Base-by-base conservation (phyloP, 2,329 filamentous ascomycete genomes). In the Beauveria sp. region DNA sequence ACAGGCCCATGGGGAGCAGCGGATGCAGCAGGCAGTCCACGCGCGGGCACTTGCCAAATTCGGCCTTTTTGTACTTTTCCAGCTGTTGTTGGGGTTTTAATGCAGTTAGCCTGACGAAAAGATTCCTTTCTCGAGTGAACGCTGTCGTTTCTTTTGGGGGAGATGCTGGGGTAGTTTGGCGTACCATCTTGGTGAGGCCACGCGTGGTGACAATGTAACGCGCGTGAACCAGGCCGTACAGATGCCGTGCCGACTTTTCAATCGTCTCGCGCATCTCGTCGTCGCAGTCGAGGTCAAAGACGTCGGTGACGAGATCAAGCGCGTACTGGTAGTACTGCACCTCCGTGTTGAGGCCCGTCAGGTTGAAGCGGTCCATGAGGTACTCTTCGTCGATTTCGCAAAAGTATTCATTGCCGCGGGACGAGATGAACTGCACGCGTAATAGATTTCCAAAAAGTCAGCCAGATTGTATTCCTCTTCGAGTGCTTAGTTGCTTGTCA, bases 311-410 rank as follows among this genome's bases (percentile, higher is more conserved):
- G 18, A 99, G 85, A 72, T 99, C 94, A 51, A 99, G 84, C 18
- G 94, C 94, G 84, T 99, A 97, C 76, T 99, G 94, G 71, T 99
- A 99, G 80, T 97, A 97, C 71, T 96, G 91, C 16, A 99, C 94
- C 73, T 99, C 94, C 41, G 91, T 93, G 77, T 97, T 97, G 55
- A 99, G 84, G 43, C 94, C 94, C 0, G 94, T 99, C 64, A 99
- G 81, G 77, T 99, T 99, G 84, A 99, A 99, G 55, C 94, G 88
- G 75, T 99, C 94, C 56, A 92, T 97, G 52, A 99, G 83, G 76
- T 99, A 99, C 70, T 99, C 94, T 75, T 99, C 94, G 76, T 99
- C 94, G 70, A 99, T 97, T 73, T 99, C 94, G 84, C 94, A 99
- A 71, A 97, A 99, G 77, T 99, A 99, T 74, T 99, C 94, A 77